These are phyloP conservation scores for Gossypium bickii DNA, from an alignment of 345 rosid genomes.

Conservation along the genomic window DNA sequence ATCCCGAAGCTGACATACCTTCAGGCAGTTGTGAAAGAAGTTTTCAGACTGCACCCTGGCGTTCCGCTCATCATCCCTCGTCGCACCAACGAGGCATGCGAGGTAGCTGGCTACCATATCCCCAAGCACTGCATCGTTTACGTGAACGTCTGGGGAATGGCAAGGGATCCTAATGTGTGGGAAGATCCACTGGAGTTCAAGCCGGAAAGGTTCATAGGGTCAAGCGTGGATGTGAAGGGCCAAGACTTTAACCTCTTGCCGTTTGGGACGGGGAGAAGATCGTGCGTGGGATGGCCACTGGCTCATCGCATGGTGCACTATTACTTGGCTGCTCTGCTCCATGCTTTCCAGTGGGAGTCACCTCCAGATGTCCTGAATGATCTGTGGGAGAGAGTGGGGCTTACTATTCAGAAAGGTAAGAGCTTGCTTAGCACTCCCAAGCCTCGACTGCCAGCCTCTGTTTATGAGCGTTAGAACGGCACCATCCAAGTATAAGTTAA, in stretches of 20 bases:
- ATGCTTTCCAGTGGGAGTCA: constrained; percentile 21
- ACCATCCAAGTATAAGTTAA: neutral
- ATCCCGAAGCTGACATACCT: constrained; percentile 32
- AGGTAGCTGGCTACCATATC: constrained; percentile 19
- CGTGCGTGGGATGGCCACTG: constrained; percentile 28
- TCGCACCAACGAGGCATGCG: constrained; percentile 14
- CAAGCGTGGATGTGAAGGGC: constrained; percentile 22
- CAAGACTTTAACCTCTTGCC: constrained; percentile 46
- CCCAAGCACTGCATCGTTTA: constrained; percentile 22
- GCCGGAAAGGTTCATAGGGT: constrained; percentile 19
- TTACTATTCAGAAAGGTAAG: constrained; percentile 18
- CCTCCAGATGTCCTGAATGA: neutral
- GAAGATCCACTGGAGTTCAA: constrained; percentile 19
- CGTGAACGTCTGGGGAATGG: constrained; percentile 20
- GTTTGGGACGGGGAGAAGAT: constrained; percentile 39
- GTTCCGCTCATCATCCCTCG: constrained; percentile 17
- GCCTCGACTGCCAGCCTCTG: neutral
- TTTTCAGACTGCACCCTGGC: constrained; percentile 20
- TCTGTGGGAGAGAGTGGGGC: constrained; percentile 10
- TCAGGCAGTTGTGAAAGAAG: constrained; percentile 30
- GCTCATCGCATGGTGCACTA: constrained; percentile 23
- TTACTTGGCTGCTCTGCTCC: constrained; percentile 18
- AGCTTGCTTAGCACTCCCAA: constrained; percentile 21
- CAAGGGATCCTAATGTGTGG: constrained; percentile 25
- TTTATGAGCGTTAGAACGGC: neutral